Percentiles rank a stretch among this genome's conserved stretches.
phyloP scores from a whole-genome alignment of 148 eudicot species.

The Rhododendron molle region DNA sequence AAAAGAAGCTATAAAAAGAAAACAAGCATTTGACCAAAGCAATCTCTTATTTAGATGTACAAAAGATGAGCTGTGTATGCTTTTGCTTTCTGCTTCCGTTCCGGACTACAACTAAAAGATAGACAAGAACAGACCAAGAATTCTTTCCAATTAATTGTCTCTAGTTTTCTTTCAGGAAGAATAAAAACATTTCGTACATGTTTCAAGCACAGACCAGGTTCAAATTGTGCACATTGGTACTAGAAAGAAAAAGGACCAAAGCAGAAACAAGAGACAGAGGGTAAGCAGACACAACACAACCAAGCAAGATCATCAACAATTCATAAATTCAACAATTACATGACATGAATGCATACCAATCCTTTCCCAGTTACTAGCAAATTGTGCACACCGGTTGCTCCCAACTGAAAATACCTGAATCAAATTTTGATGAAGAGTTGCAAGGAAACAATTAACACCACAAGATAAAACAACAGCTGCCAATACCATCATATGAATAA shows the following conservation, averaged over 20 bases:
- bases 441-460: constrained; percentile 8
- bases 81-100: not conserved
- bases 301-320: not conserved
- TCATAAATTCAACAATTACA: not conserved
- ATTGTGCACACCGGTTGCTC: constrained; percentile 59
- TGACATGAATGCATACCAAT: constrained; percentile 43
- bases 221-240: not conserved
- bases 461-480: not conserved
- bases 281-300: not conserved
- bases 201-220: not conserved
- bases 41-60: not conserved
- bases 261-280: not conserved
- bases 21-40: not conserved
- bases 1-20: not conserved
- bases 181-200: not conserved
- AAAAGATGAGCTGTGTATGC: not conserved
- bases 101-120: not conserved
- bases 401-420: constrained; percentile 71
- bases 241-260: not conserved
- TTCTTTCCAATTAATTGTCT: not conserved
- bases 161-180: not conserved
- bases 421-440: not conserved
- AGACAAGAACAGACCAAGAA: not conserved
- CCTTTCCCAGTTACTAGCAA: constrained; percentile 60
- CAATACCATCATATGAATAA: not conserved